Percentiles rank a stretch among this genome's conserved stretches.
Conservation (phyloP, 306 rosid genomes). For the Cajanus cajan region DNA sequence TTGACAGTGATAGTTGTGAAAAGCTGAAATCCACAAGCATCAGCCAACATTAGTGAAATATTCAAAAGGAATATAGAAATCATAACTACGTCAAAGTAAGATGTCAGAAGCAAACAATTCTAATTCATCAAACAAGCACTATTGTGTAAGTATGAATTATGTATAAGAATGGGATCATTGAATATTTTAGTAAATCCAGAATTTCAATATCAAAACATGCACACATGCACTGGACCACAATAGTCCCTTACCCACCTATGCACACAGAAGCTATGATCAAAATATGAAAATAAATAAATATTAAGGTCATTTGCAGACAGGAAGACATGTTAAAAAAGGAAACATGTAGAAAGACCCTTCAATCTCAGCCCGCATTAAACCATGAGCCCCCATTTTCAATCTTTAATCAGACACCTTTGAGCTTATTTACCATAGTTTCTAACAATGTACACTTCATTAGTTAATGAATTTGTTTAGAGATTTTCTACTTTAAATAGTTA, state of each 20-base stretch:
- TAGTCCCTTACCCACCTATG: neutral
- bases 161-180: neutral
- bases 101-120: neutral
- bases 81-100: neutral
- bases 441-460: neutral
- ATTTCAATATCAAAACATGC: neutral
- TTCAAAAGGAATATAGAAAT: neutral
- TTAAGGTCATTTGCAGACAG: neutral
- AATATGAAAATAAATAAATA: neutral
- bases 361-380: neutral
- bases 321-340: neutral
- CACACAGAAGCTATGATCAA: neutral
- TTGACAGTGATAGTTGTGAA: slow-evolving; percentile 68
- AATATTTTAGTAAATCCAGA: neutral
- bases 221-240: neutral
- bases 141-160: neutral
- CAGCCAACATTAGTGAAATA: slow-evolving; percentile 12
- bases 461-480: neutral
- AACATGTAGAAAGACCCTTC: neutral
- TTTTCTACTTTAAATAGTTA: neutral
- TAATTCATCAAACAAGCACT: neutral
- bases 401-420: neutral
- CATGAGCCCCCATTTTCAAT: neutral
- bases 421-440: neutral
- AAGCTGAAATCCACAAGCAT: slow-evolving; percentile 48